Conservation (phyloP, 2,329 filamentous ascomycete species). For the Amphichorda felina region DNA sequence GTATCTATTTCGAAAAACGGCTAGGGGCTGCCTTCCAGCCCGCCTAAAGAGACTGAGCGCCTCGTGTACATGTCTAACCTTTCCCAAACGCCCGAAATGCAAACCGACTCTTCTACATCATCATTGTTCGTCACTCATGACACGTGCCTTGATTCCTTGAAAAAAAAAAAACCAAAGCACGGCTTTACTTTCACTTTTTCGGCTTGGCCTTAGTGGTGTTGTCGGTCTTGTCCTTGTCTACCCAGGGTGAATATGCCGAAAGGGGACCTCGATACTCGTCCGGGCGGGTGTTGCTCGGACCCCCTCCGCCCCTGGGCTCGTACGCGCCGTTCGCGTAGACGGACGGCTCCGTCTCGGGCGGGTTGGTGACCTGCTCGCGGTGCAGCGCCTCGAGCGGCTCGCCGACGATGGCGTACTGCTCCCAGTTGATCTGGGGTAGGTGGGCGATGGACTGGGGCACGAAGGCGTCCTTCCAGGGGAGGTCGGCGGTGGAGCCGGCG, state of each 20-base stretch:
- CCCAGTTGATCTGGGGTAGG: conserved; percentile 87
- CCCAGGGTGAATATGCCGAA: conserved; percentile 41
- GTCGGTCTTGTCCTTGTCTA: conserved; percentile 30
- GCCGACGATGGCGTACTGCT: conserved; percentile 83
- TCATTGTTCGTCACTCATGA: too few relatives aligned
- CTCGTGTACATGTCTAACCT: too few relatives aligned
- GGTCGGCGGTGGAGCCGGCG: conserved; percentile 1
- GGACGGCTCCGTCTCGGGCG: conserved; percentile 42
- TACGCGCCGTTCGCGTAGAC: conserved; percentile 31
- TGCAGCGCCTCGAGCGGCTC: conserved; percentile 71
- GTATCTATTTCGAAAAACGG: too few relatives aligned
- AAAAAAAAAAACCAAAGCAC: background rate
- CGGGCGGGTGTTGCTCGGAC: conserved; percentile 27
- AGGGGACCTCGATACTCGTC: conserved; percentile 38
- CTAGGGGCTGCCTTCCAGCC: too few relatives aligned
- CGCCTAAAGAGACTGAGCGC: too few relatives aligned
- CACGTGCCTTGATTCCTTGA: background rate
- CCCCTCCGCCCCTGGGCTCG: conserved; percentile 25
- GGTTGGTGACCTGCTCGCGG: conserved; percentile 60
- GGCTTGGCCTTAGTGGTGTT: conserved; percentile 1
- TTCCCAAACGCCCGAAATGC: too few relatives aligned
- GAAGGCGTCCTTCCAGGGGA: conserved; percentile 5
- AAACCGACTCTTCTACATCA: too few relatives aligned
- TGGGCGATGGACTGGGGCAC: conserved; percentile 70
- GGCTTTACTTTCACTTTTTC: conserved; percentile 1